A percentile compares a stretch with the other conserved stretches of the same genome.
These are phyloP conservation scores for Fomitiporia mediterranea DNA, from an alignment of 1,284 basidiomycete species.

Conservation along the genomic window DNA sequence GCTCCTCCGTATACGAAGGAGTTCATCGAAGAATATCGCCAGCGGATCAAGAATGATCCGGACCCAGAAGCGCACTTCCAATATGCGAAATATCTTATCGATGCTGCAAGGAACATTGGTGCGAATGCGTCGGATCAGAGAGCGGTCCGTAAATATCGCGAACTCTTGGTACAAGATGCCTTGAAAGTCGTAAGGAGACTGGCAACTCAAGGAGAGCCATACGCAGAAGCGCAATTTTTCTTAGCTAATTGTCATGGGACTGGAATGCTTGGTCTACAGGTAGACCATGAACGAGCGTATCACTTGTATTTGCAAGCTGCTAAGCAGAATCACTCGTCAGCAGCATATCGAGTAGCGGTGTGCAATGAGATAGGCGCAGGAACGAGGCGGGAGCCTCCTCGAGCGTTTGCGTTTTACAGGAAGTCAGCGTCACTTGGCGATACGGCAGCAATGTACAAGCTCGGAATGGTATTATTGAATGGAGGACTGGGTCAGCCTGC, in stretches of 20 bases:
- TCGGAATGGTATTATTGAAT: constrained; percentile 91
- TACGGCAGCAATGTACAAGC: constrained; percentile 98
- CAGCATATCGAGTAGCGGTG: constrained; percentile 95
- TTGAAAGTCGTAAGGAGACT: constrained; percentile 91
- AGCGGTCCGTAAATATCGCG: constrained; percentile 84
- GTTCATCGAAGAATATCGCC: constrained; percentile 96
- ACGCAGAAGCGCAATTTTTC: constrained; percentile 99
- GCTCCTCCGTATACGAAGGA: constrained; percentile 92
- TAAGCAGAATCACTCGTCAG: constrained; percentile 94
- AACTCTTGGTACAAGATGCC: constrained; percentile 82
- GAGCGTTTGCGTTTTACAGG: constrained; percentile 94
- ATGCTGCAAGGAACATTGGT: constrained; percentile 94
- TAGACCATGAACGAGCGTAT: constrained; percentile 97
- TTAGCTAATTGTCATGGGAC: constrained; percentile 97
- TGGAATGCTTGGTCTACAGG: constrained; percentile 88
- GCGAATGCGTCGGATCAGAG: constrained; percentile 70
- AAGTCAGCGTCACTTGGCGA: constrained; percentile 96
- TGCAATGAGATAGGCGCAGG: constrained; percentile 99
- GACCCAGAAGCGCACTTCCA: constrained; percentile 99
- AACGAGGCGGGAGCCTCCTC: constrained; percentile 82
- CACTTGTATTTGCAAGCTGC: constrained; percentile 97
- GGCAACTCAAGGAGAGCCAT: constrained; percentile 85
- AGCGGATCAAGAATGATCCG: constrained; percentile 95
- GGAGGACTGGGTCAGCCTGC: constrained; percentile 81
- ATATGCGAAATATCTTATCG: constrained; percentile 97